Evolutionary conservation across 1,139 yeast species (phyloP), one percentile per base, ranked within the genome.

Genomic region (Magnusiomyces suaveolens): DNA sequence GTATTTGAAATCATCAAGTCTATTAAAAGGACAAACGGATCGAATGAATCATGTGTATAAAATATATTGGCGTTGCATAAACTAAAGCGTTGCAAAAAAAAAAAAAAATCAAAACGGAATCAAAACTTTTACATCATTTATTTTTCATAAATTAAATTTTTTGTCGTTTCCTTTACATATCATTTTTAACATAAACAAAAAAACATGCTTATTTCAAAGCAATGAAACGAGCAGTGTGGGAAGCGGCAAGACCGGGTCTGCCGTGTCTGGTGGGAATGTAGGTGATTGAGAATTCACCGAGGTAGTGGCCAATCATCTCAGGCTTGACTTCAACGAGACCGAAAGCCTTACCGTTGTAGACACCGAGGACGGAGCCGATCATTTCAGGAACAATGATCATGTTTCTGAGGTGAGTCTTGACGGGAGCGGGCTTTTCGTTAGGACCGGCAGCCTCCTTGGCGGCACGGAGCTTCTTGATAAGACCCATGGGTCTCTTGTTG

Each of bases 191-290:
- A 41, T 59, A 43, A 24, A 50, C 43, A 50, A 50, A 44, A 53
- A 29, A 29, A 29, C 36, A 8, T 29, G 48, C 48, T 66, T 70
- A 70, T 64, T 65, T 68, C 62, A 71, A 66, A 55, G 73, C 72
- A 58, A 71, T 68, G 72, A 71, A 70, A 58, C 69, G 65, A 70
- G 90, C 78, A 71, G 94, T 83, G 77, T 87, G 83, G 76, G 87
- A 85, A 60, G 78, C 78, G 72, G 81, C 80, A 64, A 75, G 72
- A 84, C 96, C 96, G 73, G 97, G 95, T 84, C 96, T 89, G 82
- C 97, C 97, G 83, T 90, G 97, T 84, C 95, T 87, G 76, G 92
- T 97, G 75, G 99, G 98, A 77, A 96, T 87, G 84, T 94, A 94
- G 72, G 98, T 81, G 79, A 94, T 92, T 74, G 98, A 92, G 87